Base-by-base conservation (phyloP, 352 stramenopile genomes). In the Globisporangium heterothallicum region DNA sequence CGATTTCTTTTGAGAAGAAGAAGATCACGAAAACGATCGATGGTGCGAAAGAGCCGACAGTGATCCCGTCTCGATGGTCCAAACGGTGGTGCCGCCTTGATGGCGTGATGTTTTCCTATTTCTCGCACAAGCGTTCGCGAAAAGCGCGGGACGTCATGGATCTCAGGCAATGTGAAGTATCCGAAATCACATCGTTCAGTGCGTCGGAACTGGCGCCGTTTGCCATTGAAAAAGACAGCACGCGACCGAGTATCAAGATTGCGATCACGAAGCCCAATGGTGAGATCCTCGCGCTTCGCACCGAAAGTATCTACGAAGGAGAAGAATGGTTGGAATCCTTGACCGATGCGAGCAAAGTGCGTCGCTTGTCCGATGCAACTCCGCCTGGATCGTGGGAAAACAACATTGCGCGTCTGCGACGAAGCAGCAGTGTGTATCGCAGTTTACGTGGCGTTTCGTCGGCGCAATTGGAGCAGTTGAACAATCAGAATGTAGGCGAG, bases 21-120 rank as follows among this genome's bases (percentile, higher is more conserved):
- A 72, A 70, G 43, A 49, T 61, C 36, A 74, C 62, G 22, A 84
- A 84, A 45, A 72, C 76, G 27, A 73, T 74, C 34, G 70, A 77
- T 21, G 75, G 77, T 9, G 50, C 70, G 14, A 88, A 86, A 57
- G 71, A 84, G 47, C 55, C 72, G 2, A 81, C 66, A 0, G 72
- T 78, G 30, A 72, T 76, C 24, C 68, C 76, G 18, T 87, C 77
- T 9, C 78, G 76, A 16, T 92, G 81, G 81, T 86, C 81, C n/a
- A 87, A 88, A 59, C 81, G 81, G 22, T 92, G 81, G 81, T 92
- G 81, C 52, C 78, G 81, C 2, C 63, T 92, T 9, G 81, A 92
- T 41, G 81, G 81, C 22, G 78, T 77, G 6, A 67, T 77, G 14
- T 88, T 92, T 38, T 88, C 78, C 16, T 88, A 90, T 38, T 90